Base-by-base conservation (phyloP, 805 yeast genomes). In the Wickerhamiella kurtzmanii region DNA sequence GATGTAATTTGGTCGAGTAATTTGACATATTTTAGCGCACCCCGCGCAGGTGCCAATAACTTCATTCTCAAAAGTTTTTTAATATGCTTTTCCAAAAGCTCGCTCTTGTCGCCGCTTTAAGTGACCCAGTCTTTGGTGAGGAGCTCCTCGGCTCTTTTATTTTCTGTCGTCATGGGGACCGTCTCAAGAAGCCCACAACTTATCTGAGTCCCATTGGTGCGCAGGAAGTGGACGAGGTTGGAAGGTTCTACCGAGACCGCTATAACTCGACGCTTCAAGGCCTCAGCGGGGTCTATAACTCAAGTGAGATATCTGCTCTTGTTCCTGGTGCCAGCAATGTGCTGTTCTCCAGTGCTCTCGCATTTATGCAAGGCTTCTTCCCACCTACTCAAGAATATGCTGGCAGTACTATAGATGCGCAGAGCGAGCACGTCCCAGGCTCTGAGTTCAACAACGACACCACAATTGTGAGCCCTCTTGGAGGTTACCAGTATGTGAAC, bases 91-190 rank as follows among this genome's bases (percentile, higher is more conserved):
- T 19, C 21, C 41, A 19, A 9, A 32, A 40, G 9, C n/a, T 40
- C 18, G 19, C 16, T 18, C 35, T 28, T 13, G 35, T 40, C 35
- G 43, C 43, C 2, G 9, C 22, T 4, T 17, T 40, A 8, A 22
- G 21, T 9, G 43, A 11, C 32, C 11, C 47, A n/a, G 51, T 41
- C 16, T 37, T 50, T 11, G 53, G 51, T 36, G 52, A 50, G 22
- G 19, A 36, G 16, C 40, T 58, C 19, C 63, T 68, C 13, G 76
- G 75, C 15, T 59, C 74, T 3, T 67, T 67, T 48, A 67, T 72
- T 53, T 70, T 70, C 51, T 72, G 71, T 36, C 64, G 76, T 51
- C 76, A 72, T 56, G 73, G 72, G 46, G 76, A 72, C 54, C 64
- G 76, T 51, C 63, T 69, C 42, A 60, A 68, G 35, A 72, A 72